A percentile compares a stretch with the other conserved stretches of the same genome.
Evolutionary conservation across 75 land plant species (phyloP).

Genomic region (Pinus albicaulis): DNA sequence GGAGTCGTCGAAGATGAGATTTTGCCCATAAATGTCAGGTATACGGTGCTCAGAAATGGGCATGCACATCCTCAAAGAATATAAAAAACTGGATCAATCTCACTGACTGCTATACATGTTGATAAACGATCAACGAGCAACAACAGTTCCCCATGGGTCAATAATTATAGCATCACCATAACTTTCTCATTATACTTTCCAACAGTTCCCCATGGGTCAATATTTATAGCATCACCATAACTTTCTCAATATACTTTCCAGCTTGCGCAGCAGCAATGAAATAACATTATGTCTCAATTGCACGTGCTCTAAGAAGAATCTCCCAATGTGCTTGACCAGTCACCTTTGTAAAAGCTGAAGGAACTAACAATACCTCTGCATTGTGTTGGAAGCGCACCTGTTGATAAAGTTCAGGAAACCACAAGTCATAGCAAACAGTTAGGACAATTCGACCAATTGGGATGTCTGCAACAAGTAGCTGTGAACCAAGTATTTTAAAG

Average conservation of each 20-base stretch:
- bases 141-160: slow-evolving; percentile 94
- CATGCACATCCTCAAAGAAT: no score
- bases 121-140: slow-evolving; percentile 87
- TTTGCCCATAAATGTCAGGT: no score
- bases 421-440: slow-evolving; percentile 95
- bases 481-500: no score
- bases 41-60: no score
- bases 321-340: slow-evolving; percentile 99
- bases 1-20: no score
- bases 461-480: slow-evolving; percentile 74
- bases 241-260: slow-evolving; percentile 88
- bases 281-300: slow-evolving; percentile 98
- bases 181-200: no score
- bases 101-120: no score
- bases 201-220: no score
- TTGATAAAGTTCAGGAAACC: slow-evolving; percentile 96
- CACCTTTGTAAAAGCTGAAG: slow-evolving; percentile 87
- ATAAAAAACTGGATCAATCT: no score
- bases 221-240: no score
- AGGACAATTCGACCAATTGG: slow-evolving; percentile 86
- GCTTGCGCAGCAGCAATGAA: slow-evolving; percentile 96
- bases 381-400: slow-evolving; percentile 71
- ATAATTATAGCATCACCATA: slow-evolving; percentile 92
- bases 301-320: slow-evolving; percentile 94
- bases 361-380: slow-evolving; percentile 90